Base-by-base conservation (phyloP, 164 flowering plant genomes). In the Annona squamosa region DNA sequence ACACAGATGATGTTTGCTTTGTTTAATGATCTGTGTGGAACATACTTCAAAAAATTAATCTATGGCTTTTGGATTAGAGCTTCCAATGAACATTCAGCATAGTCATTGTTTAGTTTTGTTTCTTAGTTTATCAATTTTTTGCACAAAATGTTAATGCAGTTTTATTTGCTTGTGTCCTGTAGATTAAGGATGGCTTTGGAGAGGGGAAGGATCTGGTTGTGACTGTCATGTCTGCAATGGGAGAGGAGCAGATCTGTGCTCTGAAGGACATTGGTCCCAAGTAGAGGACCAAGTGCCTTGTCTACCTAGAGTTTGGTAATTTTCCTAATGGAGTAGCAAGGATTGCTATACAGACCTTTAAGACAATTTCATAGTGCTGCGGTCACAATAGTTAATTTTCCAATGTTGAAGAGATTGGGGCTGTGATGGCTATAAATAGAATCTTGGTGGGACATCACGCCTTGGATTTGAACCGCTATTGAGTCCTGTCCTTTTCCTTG, bases 151-250 rank as follows among this genome's bases (percentile, higher is more conserved):
- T 26, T 26, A 5, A 52, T 52, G 17, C 59, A 5, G 2, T 52
- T 52, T 9, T 52, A 52, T 52, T 52, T 52, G 13, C 59, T 52
- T 16, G 13, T 52, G 17, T 52, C 13, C 4, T 71, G 45, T 71
- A 87, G 88, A 87, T 87, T 59, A 86, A 83, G 74, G 86, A 80
- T 72, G 86, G 88, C 62, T 87, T 87, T 75, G 86, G 69, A 19
- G 90, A 87, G 63, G 90, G 90, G 45, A 85, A 87, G 71, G 90
- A 87, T 74, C 86, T 87, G 37, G 87, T 87, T 44, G 88, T 87
- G 77, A 65, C 84, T 3, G 88, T 87, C 46, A 85, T 85, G 90
- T 76, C 84, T 1, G 84, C 89, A 0, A 82, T 85, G 87, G 87
- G 89, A 57, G 89, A 86, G 71, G 86, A 85, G 83, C 86, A 85